phyloP scores from a whole-genome alignment of 352 stramenopile species.

The Phytophthora hibernalis region DNA sequence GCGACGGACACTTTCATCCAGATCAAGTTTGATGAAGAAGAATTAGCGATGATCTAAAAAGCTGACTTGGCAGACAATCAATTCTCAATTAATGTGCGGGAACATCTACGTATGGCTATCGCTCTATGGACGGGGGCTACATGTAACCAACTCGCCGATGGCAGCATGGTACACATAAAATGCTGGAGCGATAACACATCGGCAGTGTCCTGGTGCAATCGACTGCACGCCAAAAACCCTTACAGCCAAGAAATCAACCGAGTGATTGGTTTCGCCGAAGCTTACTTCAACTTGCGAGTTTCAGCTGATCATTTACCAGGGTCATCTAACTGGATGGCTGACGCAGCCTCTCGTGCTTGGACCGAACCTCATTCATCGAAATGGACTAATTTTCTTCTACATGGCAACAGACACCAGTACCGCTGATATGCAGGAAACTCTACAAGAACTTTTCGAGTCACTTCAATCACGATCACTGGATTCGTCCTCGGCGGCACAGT shows the following conservation, averaged over 20 bases:
- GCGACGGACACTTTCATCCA: constrained; percentile 8
- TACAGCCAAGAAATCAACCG: constrained; percentile 49
- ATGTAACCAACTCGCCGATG: neutral
- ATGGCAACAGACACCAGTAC: constrained; percentile 18
- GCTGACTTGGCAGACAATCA: neutral
- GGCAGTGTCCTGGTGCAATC: constrained; percentile 30
- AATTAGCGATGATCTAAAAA: neutral
- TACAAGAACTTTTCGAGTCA: constrained; percentile 24
- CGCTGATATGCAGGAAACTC: constrained; percentile 15
- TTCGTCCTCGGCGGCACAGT: constrained; percentile 9
- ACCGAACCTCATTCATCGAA: constrained; percentile 7
- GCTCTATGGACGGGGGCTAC: constrained; percentile 30
- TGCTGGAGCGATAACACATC: constrained; percentile 41
- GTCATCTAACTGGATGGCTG: constrained; percentile 32
- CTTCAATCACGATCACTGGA: constrained; percentile 31
- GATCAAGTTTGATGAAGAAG: constrained; percentile 11
- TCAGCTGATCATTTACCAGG: constrained; percentile 23
- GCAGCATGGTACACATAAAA: constrained; percentile 12
- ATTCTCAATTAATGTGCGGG: constrained; percentile 45
- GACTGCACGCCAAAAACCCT: constrained; percentile 8
- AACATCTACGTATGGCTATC: constrained; percentile 36
- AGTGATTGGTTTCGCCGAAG: constrained; percentile 30
- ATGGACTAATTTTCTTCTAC: constrained; percentile 24
- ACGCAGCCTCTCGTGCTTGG: constrained; percentile 33
- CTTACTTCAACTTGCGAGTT: constrained; percentile 19